Base-by-base conservation (phyloP, 2,329 filamentous ascomycete species). In the Chaetomiaceae sp. region DNA sequence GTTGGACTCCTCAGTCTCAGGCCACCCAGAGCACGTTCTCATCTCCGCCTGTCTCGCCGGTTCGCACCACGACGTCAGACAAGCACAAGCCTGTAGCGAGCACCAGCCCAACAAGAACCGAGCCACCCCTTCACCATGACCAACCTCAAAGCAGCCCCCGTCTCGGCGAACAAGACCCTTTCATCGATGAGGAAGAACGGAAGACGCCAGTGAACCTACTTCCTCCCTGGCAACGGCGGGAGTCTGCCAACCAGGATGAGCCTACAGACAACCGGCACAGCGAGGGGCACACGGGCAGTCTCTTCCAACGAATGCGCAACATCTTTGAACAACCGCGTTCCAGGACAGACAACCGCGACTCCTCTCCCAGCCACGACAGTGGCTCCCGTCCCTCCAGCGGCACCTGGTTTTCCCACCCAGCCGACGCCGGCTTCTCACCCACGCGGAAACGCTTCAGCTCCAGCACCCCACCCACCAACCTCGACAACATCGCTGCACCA, bases 241-340 rank as follows among this genome's bases (percentile, higher is more conserved):
- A 41, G 3, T 33, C 37, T 5, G 35, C 49, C 16, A 47, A 13
- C 25, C 30, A 5, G 33, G 25, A 39, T 21, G 21, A 42, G 9
- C 23, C 13, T 12, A 14, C 34, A 5, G 3, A 17, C 38, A n/a
- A 16, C 34, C 13, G 17, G 21, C 47, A 48, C n/a, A 19, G 43
- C 41, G 51, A 20, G 12, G 35, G 25, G 20, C 45, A 53, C 45
- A 45, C 31, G 1, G 62, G 60, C 9, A 63, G 60, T 13, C 57
- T 73, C 17, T 72, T 73, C 60, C 64, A 68, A 45, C 65, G 66
- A 27, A 69, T 73, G 65, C 66, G 70, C 19, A 70, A 58, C 51
- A 67, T 73, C 35, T 73, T 73, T 46, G 70, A 73, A 53, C 60
- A 58, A 21, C 53, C 55, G 0, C 46, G 43, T 2, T 17, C 38